Evolutionary conservation across 2,329 filamentous ascomycete species (phyloP).

Genomic region (Pestalotiopsis fici): DNA sequence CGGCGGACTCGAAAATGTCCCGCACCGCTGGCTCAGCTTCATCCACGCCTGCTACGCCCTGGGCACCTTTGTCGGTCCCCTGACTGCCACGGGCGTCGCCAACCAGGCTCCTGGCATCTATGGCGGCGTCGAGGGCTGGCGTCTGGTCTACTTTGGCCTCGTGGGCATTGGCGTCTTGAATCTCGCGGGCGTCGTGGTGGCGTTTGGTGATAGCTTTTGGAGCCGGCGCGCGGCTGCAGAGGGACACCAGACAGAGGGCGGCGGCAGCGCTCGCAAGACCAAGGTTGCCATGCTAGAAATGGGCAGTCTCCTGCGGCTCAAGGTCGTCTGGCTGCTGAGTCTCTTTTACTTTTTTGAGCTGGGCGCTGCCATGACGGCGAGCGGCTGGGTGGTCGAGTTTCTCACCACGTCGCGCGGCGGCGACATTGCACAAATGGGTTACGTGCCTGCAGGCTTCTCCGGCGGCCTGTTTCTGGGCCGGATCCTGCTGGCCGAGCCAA

Average conservation of each 20-base stretch:
- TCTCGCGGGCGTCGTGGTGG: constrained; percentile 42
- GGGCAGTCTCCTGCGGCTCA: constrained; percentile 42
- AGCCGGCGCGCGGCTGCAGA: constrained; percentile 19
- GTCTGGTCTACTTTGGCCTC: constrained; percentile 57
- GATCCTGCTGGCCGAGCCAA: constrained; percentile 59
- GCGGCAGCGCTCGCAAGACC: constrained; percentile 14
- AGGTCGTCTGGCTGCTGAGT: constrained; percentile 58
- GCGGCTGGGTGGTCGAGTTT: constrained; percentile 67
- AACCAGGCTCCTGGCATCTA: constrained; percentile 24
- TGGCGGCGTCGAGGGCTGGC: constrained; percentile 42
- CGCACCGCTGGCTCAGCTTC: constrained; percentile 63
- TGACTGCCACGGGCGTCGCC: constrained; percentile 54
- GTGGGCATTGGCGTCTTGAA: constrained; percentile 55
- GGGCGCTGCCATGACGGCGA: constrained; percentile 54
- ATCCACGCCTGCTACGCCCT: constrained; percentile 65
- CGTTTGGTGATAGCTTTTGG: constrained; percentile 50
- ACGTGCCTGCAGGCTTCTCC: constrained; percentile 61
- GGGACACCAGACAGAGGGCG: background rate
- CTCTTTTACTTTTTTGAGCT: constrained; percentile 67
- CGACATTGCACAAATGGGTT: constrained; percentile 57
- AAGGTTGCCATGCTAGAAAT: constrained; percentile 42
- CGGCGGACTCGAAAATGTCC: constrained; percentile 43
- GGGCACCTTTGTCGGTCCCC: constrained; percentile 58
- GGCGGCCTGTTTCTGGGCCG: constrained; percentile 59
- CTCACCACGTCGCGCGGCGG: constrained; percentile 61